Conservation (phyloP, 2,329 filamentous ascomycete species). For the Zasmidium angulare region DNA sequence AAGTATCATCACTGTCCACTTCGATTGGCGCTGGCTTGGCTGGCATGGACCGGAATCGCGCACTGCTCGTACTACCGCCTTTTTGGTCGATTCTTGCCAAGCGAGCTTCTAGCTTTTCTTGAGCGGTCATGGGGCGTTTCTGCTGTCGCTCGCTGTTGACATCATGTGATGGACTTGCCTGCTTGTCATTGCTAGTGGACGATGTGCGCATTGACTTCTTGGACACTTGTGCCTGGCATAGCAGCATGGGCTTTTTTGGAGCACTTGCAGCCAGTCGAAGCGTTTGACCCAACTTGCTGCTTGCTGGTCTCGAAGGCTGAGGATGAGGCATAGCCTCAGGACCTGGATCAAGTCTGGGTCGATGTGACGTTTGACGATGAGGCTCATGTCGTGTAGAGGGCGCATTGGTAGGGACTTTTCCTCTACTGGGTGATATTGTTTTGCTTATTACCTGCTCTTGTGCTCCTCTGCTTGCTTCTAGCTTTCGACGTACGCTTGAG, state of each 20-base stretch:
- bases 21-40: neutral
- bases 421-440: neutral
- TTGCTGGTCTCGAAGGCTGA: conserved; percentile 6
- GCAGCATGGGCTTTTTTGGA: conserved; percentile 41
- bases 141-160: conserved; percentile 22
- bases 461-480: neutral
- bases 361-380: neutral
- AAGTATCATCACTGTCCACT: conserved; percentile 6
- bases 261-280: conserved; percentile 41
- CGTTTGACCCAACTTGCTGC: conserved; percentile 25
- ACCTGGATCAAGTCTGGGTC: neutral
- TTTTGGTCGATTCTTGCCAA: conserved; percentile 32
- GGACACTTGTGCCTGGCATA: conserved; percentile 41
- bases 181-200: conserved; percentile 20
- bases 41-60: conserved; percentile 9
- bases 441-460: neutral
- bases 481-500: too few relatives aligned
- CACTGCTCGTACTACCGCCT: conserved; percentile 18
- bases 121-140: conserved; percentile 19
- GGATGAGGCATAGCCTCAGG: neutral
- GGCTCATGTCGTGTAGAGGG: neutral
- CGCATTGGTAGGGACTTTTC: neutral
- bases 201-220: conserved; percentile 16
- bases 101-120: conserved; percentile 29
- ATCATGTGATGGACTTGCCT: conserved; percentile 11